Evolutionary conservation across 2,329 filamentous ascomycete species (phyloP).

Genomic region (Hypoxylon sp.): DNA sequence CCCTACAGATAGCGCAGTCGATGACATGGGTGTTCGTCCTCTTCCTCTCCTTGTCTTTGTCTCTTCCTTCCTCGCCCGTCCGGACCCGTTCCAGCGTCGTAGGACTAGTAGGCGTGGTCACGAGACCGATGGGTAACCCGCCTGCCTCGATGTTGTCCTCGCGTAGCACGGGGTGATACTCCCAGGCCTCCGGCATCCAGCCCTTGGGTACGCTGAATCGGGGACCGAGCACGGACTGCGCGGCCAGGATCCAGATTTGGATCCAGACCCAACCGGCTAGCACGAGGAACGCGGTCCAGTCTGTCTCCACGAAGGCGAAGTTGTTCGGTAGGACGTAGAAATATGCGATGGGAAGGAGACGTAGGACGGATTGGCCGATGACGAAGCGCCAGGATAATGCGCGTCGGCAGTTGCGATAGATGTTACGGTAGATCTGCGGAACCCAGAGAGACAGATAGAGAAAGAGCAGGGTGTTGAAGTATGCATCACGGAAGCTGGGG

Average conservation of each 20-base stretch:
- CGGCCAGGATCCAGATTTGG: conserved; percentile 79
- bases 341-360: conserved; percentile 83
- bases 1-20: conserved; percentile 95
- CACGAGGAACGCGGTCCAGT: conserved; percentile 69
- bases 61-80: conserved; percentile 39
- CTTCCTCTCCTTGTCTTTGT: conserved; percentile 39
- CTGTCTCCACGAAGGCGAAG: conserved; percentile 78
- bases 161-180: conserved; percentile 90
- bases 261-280: conserved; percentile 85
- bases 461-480: conserved; percentile 72
- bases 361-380: conserved; percentile 79
- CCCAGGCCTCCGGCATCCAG: conserved; percentile 80
- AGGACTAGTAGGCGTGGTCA: conserved; percentile 48
- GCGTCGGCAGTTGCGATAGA: conserved; percentile 88
- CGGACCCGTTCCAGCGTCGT: conserved; percentile 45
- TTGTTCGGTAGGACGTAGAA: conserved; percentile 84
- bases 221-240: conserved; percentile 86
- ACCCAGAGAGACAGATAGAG: conserved; percentile 89
- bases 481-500: conserved; percentile 60
- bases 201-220: conserved; percentile 81
- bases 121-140: conserved; percentile 79
- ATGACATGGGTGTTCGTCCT: conserved; percentile 63
- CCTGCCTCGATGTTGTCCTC: conserved; percentile 84
- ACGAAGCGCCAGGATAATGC: conserved; percentile 94
- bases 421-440: conserved; percentile 91